Base-by-base conservation (phyloP, 352 stramenopile genomes). In the Thalassiosira oceanica region DNA sequence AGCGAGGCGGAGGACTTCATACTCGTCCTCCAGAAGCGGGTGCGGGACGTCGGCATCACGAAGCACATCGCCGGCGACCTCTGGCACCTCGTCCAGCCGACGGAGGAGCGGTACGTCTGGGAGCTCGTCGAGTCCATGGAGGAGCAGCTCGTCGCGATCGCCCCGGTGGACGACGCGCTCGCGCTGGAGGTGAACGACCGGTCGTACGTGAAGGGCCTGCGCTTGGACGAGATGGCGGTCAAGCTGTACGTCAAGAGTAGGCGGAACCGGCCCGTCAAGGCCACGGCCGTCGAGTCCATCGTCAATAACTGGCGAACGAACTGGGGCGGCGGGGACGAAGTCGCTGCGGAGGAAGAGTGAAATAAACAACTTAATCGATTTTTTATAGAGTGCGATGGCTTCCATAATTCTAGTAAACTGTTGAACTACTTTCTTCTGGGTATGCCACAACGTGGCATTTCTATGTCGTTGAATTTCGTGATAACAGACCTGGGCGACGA, bases 11-110 rank as follows among this genome's bases (percentile, higher is more conserved):
- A 75, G 24, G 83, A 90, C 50, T 87, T 88, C 57, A 74, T 88
- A 18, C 50, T 85, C 44, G 61, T 87, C 1, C 27, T 90, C 3
- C 83, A 90, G 68, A 90, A 90, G 46, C 46, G 61, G 29, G 68
- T 90, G 4, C 52, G 66, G 28, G 81, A 90, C 52, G 66, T 87
- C 28, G 56, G 68, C 20, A 84, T 90, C 52, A 86, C 79, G 5
- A 86, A 85, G 37, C 69, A 83, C 27, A 73, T 88, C 13, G 74
- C 88, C 27, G 80, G 80, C 28, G 80, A 90, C 63, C 56, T 90
- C n/a, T 90, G 75, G 58, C 83, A 90, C 44, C 54, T 85, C 7
- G 68, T 88, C 11, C 70, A 78, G 28, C 80, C 83, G 2, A 53
- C 56, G 2, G 61, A 77, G 16, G 80, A 90, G 44, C 65, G 74